A percentile compares a stretch with the other conserved stretches of the same genome.
Evolutionary conservation across 2,329 filamentous ascomycete genomes (phyloP).

Genomic region (Pseudogymnoascus sp.): DNA sequence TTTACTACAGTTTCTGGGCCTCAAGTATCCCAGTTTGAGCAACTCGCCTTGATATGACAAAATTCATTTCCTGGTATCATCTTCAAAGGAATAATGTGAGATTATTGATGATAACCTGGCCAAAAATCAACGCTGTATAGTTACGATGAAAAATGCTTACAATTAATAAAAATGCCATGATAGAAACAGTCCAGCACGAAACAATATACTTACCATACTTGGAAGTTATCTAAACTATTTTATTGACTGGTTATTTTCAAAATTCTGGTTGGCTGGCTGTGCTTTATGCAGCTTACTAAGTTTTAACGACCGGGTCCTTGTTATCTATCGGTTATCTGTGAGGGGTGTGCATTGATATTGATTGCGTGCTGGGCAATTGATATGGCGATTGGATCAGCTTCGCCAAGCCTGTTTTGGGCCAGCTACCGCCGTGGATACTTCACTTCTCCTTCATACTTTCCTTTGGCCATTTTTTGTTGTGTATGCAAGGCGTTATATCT

Average conservation of each 20-base stretch:
- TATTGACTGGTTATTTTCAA: not conserved
- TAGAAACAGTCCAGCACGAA: not conserved
- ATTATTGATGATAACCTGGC: not conserved
- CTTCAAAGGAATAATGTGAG: not conserved
- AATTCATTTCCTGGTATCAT: not conserved
- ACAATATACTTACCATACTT: not conserved
- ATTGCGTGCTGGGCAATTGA: constrained; percentile 1
- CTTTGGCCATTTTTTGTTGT: not conserved
- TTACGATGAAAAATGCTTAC: not conserved
- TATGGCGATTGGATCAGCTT: constrained; percentile 9
- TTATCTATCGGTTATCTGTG: constrained; percentile 4
- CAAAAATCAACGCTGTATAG: not conserved
- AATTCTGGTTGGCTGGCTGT: not conserved
- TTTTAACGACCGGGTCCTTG: not conserved
- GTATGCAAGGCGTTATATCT: not conserved
- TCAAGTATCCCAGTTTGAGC: not conserved
- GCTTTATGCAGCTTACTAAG: not conserved
- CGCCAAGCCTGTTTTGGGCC: not conserved
- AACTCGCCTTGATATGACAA: not conserved
- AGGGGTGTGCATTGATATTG: not conserved
- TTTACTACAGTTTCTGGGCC: not conserved
- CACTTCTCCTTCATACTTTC: not conserved
- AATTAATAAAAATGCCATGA: not conserved
- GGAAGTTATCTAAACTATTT: not conserved
- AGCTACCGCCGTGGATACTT: not conserved